These are phyloP conservation scores for Cladosporium oxysporum DNA, from an alignment of 2,329 filamentous ascomycete genomes.

Conservation along the genomic window DNA sequence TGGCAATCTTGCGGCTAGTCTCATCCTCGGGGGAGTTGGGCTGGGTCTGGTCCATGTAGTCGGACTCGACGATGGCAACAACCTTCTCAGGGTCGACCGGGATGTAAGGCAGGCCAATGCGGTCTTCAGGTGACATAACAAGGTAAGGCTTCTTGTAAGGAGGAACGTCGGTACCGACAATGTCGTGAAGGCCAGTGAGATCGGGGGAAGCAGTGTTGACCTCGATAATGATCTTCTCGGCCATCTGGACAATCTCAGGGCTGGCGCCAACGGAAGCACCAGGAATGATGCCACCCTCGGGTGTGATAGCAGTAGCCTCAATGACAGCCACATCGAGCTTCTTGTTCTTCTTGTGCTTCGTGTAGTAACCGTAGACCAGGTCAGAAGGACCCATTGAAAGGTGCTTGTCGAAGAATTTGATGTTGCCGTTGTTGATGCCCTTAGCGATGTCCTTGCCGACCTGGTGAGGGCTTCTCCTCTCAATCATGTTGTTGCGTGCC, in stretches of 20 bases:
- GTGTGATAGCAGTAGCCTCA: constrained; percentile 79
- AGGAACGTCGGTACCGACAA: constrained; percentile 83
- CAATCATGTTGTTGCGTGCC: constrained; percentile 88
- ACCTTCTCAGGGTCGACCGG: constrained; percentile 83
- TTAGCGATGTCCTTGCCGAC: constrained; percentile 88
- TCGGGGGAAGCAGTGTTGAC: constrained; percentile 84
- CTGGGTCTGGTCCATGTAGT: constrained; percentile 75
- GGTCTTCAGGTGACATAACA: constrained; percentile 81
- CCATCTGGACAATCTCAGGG: constrained; percentile 85
- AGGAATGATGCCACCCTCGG: constrained; percentile 85
- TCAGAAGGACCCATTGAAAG: constrained; percentile 89
- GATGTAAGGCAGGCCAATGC: constrained; percentile 80
- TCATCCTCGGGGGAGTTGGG: constrained; percentile 78
- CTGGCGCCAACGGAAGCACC: constrained; percentile 81
- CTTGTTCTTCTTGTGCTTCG: constrained; percentile 72
- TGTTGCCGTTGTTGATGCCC: constrained; percentile 84
- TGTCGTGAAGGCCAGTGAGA: constrained; percentile 87
- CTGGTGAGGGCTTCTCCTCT: constrained; percentile 80
- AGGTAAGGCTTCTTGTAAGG: constrained; percentile 81
- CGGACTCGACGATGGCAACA: constrained; percentile 79
- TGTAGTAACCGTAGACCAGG: constrained; percentile 76
- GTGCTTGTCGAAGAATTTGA: constrained; percentile 94
- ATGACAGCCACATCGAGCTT: constrained; percentile 81
- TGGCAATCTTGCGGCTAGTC: constrained; percentile 69
- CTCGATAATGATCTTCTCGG: constrained; percentile 82